A percentile compares a stretch with the other conserved stretches of the same genome.
These are phyloP conservation scores for Dactylellina leptospora DNA, from an alignment of 2,329 filamentous ascomycete species.

Conservation along the genomic window DNA sequence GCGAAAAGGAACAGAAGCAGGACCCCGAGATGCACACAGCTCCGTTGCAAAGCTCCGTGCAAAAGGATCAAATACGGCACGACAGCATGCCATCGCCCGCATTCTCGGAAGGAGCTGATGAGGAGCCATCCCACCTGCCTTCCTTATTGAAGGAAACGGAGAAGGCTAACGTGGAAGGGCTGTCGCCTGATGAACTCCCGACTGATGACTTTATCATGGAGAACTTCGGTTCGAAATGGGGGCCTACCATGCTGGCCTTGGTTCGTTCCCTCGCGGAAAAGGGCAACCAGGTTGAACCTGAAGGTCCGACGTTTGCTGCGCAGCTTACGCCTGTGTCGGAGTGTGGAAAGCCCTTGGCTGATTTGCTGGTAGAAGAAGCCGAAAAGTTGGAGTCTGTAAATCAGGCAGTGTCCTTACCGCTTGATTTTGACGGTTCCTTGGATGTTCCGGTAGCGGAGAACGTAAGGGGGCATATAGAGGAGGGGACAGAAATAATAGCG, in stretches of 20 bases:
- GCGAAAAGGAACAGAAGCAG: conserved; percentile 41
- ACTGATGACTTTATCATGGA: conserved; percentile 33
- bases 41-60: no score
- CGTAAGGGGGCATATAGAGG: neutral
- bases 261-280: conserved; percentile 15
- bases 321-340: conserved; percentile 47
- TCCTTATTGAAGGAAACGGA: conserved; percentile 6
- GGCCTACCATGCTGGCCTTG: conserved; percentile 20
- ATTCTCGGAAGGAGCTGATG: conserved; percentile 18
- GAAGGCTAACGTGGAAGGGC: neutral
- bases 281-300: neutral
- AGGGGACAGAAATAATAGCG: neutral
- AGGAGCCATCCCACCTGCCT: neutral
- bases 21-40: conserved; percentile 9
- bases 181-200: conserved; percentile 30
- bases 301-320: conserved; percentile 15
- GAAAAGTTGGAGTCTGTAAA: no score
- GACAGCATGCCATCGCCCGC: conserved; percentile 36
- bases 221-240: conserved; percentile 23
- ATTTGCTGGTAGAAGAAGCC: conserved; percentile 28
- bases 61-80: conserved; percentile 17
- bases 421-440: neutral
- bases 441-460: neutral
- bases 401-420: neutral
- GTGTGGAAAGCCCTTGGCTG: conserved; percentile 30